Percentiles rank a stretch among this genome's conserved stretches.
Evolutionary conservation across 106 monocot genomes (phyloP).

Genomic region (Agapanthus africanus): DNA sequence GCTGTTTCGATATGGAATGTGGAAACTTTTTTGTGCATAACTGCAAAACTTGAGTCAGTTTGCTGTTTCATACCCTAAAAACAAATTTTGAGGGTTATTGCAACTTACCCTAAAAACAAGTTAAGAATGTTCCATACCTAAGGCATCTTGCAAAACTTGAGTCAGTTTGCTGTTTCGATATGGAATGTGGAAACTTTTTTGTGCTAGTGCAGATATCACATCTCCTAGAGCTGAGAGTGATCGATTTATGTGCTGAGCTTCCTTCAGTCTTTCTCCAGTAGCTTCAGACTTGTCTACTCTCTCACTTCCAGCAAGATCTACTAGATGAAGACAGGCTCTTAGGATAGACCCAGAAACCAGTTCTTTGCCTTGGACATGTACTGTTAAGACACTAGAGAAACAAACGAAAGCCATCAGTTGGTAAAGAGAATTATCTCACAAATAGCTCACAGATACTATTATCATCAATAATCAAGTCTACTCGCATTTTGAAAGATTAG

Average conservation of each 20-base stretch:
- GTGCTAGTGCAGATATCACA: slow-evolving; percentile 88
- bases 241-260: slow-evolving; percentile 96
- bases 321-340: slow-evolving; percentile 89
- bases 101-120: no score
- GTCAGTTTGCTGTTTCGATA: slow-evolving; percentile 99
- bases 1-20: no score
- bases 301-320: slow-evolving; percentile 98
- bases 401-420: not conserved
- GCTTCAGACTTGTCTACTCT: slow-evolving; percentile 93
- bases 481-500: not conserved
- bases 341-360: slow-evolving; percentile 52
- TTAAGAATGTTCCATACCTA: slow-evolving; percentile 72
- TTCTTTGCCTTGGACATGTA: slow-evolving; percentile 50
- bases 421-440: not conserved
- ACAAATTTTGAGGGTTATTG: no score
- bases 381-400: slow-evolving; percentile 36
- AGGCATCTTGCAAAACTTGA: slow-evolving; percentile 90
- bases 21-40: no score
- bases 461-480: not conserved
- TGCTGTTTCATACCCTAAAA: no score
- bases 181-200: slow-evolving; percentile 83
- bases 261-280: slow-evolving; percentile 87
- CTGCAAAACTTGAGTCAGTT: no score
- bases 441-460: not conserved
- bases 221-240: slow-evolving; percentile 97